Base-by-base conservation (phyloP, 2,329 filamentous ascomycete genomes). In the Blumeria hordei region DNA sequence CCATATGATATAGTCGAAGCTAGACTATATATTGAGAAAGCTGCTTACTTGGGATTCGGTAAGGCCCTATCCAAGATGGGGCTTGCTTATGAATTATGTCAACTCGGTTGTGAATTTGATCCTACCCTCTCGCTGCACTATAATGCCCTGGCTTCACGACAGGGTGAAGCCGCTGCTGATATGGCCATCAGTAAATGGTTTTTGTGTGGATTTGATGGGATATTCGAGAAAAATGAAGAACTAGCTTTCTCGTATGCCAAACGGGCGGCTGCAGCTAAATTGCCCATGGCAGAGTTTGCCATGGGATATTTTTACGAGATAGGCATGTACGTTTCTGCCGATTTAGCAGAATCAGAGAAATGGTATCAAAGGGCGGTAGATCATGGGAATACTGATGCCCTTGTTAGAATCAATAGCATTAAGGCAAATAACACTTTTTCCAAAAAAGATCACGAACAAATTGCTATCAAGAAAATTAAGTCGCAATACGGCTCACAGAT, bases 181-280 rank as follows among this genome's bases (percentile, higher is more conserved):
- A 84, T 98, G 69, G 88, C 90, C 33, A 88, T 98, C 58, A 96
- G 90, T 68, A 92, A 94, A 68, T 98, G 92, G 92, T 98, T 96
- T 65, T 74, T 98, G 33, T 96, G 94, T 64, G 92, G 92, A 2
- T 88, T 92, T 60, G 90, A 96, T 61, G 83, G 83, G 21, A 75
- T 93, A 6, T 95, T 98, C 64, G 78, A 85, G 57, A 96, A 96
- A 74, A 96, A 95, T 63, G 92, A 98, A 68, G 84, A 90, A 65
- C 71, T 96, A 52, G 90, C 92, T 6, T 98, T 85, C 68, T 83
- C 80, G 54, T 96, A 94, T 64, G 92, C 92, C 1, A 79, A 90
- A 62, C 78, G 90, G 60, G 92, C 92, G 10, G 90, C 92, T 8
- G 73, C 78, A 53, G 77, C 80, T 41, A 88, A 88, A 55, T 74